Conservation (phyloP, 768 basidiomycete genomes). For the Phaffia australis region DNA sequence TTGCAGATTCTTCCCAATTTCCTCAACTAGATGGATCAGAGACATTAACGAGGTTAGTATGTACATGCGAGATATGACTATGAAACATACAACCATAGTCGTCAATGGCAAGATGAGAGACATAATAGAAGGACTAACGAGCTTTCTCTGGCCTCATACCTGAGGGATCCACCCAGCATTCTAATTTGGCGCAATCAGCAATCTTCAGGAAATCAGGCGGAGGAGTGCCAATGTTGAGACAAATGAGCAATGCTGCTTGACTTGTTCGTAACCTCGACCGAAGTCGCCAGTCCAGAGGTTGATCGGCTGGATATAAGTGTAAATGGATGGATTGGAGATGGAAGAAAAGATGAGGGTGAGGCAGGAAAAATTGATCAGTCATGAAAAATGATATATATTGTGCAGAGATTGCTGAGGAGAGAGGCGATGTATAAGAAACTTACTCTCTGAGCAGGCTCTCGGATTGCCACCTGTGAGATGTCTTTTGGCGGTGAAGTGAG, state of each 20-base stretch:
- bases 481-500: slow-evolving; percentile 49
- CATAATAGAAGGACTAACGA: slow-evolving; percentile 65
- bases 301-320: slow-evolving; percentile 15
- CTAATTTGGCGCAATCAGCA: slow-evolving; percentile 82
- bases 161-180: slow-evolving; percentile 96
- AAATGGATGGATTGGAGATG: slow-evolving; percentile 49
- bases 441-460: slow-evolving; percentile 37
- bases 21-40: slow-evolving; percentile 11
- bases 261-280: slow-evolving; percentile 83
- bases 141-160: slow-evolving; percentile 86
- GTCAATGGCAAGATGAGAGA: background rate
- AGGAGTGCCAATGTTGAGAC: slow-evolving; percentile 93
- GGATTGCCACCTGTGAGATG: slow-evolving; percentile 86
- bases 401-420: slow-evolving; percentile 17
- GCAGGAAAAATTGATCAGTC: background rate
- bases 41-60: background rate
- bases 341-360: no score
- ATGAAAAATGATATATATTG: no score
- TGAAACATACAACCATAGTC: slow-evolving; percentile 45
- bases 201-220: slow-evolving; percentile 97
- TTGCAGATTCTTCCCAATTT: slow-evolving; percentile 49
- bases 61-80: background rate
- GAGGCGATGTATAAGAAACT: background rate
- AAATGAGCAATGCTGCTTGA: slow-evolving; percentile 70
- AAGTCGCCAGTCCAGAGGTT: slow-evolving; percentile 58